Base-by-base conservation (phyloP, 495 filamentous ascomycete species). In the Pseudomonodictys pantanalensis region DNA sequence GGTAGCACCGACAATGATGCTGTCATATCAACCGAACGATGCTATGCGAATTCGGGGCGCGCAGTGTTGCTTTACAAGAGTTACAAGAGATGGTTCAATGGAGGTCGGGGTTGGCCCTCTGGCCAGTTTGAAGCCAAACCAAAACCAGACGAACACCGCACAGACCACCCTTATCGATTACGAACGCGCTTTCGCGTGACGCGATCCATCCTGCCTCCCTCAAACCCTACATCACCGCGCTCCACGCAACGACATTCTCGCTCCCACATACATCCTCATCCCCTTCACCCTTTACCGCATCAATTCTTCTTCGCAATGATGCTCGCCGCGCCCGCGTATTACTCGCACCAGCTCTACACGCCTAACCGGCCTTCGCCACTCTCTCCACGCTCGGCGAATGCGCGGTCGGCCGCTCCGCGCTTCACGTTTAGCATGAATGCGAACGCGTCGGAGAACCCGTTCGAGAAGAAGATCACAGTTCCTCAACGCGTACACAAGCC, bases 361-460 rank as follows among this genome's bases (percentile, higher is more conserved):
- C 69, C 71, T n/a, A 11, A 49, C 3, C 54, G 61, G 5, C 56
- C 69, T 0, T 73, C 70, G 43, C 73, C 73, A 44, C 69, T 75
- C 20, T 73, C 71, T 17, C 68, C 68, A 43, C 71, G 70, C 35
- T 67, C 67, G 45, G 65, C 68, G 28, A 75, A 73, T 68, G 65
- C 61, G 17, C 51, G 58, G 32, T 53, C 60, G 42, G 60, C 60
- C 26, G 26, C 56, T 2, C n/a, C n/a, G n/a, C n/a, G n/a, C n/a
- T 62, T 65, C 43, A 44, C 12, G 38, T 57, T 64, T 35, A 54
- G 20, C 45, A 57, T 62, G 43, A n/a, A n/a, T n/a, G n/a, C n/a
- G n/a, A n/a, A n/a, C n/a, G 42, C 45, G 20, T 39, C 50, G 22
- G 18, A 30, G 30, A 15, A 46, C 17, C 38, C 47, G 43, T 12